Percentiles rank a stretch among this genome's conserved stretches.
phyloP scores from a whole-genome alignment of 176 grass and related monocot species.

The Puya raimondii region DNA sequence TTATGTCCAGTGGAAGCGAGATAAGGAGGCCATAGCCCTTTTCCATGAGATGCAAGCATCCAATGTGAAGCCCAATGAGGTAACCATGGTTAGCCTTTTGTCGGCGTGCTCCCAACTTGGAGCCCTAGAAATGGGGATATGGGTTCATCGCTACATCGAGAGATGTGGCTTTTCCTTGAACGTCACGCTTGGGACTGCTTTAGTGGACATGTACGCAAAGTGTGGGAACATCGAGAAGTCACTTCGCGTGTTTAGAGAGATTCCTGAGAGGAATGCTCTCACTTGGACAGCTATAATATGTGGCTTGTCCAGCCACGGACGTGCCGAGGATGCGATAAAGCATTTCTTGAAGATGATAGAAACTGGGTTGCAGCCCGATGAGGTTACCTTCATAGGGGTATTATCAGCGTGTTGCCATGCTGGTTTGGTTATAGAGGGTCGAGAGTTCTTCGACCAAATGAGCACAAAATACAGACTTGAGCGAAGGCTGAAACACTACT shows the following conservation, averaged over 20 bases:
- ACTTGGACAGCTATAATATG: slow-evolving; percentile 64
- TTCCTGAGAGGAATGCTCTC: slow-evolving; percentile 55
- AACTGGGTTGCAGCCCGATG: slow-evolving; percentile 45
- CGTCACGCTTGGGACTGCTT: slow-evolving; percentile 48
- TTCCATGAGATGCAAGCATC: slow-evolving; percentile 76
- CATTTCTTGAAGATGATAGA: slow-evolving; percentile 54
- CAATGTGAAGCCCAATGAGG: slow-evolving; percentile 42
- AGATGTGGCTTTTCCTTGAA: slow-evolving; percentile 32
- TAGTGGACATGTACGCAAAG: slow-evolving; percentile 83
- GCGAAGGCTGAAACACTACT: slow-evolving; percentile 69
- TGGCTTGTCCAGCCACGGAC: slow-evolving; percentile 59
- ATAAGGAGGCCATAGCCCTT: slow-evolving; percentile 42
- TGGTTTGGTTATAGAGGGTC: slow-evolving; percentile 50
- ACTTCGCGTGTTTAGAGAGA: slow-evolving; percentile 34
- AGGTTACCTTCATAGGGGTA: slow-evolving; percentile 64
- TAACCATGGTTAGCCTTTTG: slow-evolving; percentile 62
- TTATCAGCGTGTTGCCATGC: slow-evolving; percentile 76
- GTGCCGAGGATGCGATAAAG: slow-evolving; percentile 41
- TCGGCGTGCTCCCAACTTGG: slow-evolving; percentile 57
- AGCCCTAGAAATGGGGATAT: slow-evolving; percentile 57
- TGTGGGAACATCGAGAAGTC: slow-evolving; percentile 69
- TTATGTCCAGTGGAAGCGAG: slow-evolving; percentile 57
- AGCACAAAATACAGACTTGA: slow-evolving; percentile 42
- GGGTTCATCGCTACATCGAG: slow-evolving; percentile 53
- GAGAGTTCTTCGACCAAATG: slow-evolving; percentile 42